Evolutionary conservation across 495 filamentous ascomycete species (phyloP).

Genomic region (Neurospora sp.): DNA sequence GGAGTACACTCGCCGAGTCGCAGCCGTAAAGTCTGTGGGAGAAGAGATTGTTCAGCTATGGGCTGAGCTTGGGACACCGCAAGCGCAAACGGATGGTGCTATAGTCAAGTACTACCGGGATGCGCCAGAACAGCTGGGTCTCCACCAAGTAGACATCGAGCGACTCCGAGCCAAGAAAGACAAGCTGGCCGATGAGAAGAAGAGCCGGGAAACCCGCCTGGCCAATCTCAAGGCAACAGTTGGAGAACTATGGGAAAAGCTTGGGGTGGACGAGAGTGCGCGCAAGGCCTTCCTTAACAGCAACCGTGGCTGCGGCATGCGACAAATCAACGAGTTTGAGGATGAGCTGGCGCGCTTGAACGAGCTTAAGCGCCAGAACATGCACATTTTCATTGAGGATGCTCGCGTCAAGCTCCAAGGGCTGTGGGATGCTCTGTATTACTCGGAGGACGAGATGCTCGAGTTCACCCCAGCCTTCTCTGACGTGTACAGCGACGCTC

Average conservation of each 20-base stretch:
- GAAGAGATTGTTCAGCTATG: slow-evolving; percentile 89
- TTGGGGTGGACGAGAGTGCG: slow-evolving; percentile 71
- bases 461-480: slow-evolving; percentile 94
- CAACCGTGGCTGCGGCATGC: slow-evolving; percentile 66
- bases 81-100: slow-evolving; percentile 76
- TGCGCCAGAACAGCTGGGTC: slow-evolving; percentile 81
- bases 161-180: slow-evolving; percentile 64
- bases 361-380: slow-evolving; percentile 86
- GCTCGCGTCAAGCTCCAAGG: slow-evolving; percentile 81
- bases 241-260: slow-evolving; percentile 78
- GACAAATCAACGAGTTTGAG: slow-evolving; percentile 88
- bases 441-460: slow-evolving; percentile 95
- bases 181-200: slow-evolving; percentile 88
- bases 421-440: slow-evolving; percentile 87
- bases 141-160: slow-evolving; percentile 75
- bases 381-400: slow-evolving; percentile 93
- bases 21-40: slow-evolving; percentile 58
- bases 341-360: slow-evolving; percentile 78
- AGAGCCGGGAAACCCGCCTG: slow-evolving; percentile 68
- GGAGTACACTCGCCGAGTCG: slow-evolving; percentile 76
- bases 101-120: slow-evolving; percentile 86
- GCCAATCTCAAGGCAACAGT: slow-evolving; percentile 65
- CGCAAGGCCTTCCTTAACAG: slow-evolving; percentile 68
- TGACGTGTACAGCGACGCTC: slow-evolving; percentile 77
- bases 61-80: slow-evolving; percentile 87